phyloP scores from a whole-genome alignment of 805 yeast species.

The Suhomyces canberraensis region DNA sequence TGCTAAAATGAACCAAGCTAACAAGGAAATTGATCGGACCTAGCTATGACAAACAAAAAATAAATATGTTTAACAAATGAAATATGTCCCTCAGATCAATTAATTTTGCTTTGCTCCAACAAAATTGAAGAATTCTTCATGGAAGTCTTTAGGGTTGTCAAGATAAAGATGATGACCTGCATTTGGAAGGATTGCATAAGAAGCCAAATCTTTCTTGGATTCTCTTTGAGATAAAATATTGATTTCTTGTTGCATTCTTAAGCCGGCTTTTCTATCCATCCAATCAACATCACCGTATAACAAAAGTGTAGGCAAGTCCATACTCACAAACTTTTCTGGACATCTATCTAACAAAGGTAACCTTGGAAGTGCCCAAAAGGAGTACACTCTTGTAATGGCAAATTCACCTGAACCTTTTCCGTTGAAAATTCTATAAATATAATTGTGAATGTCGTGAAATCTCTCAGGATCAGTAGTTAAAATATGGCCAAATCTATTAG shows the following conservation, averaged over 20 bases:
- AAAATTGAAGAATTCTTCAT: too few species aligned
- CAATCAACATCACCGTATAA: constrained; percentile 67
- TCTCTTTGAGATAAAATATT: constrained; percentile 21
- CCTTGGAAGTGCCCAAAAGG: constrained; percentile 56
- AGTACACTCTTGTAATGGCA: constrained; percentile 57
- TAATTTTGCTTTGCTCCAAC: too few species aligned
- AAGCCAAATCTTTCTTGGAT: constrained; percentile 28
- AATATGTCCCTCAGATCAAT: too few species aligned
- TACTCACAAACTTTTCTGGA: constrained; percentile 37
- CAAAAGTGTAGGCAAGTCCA: constrained; percentile 51
- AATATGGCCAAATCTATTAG: constrained; percentile 41
- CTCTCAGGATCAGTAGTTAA: constrained; percentile 27
- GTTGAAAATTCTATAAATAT: constrained; percentile 51
- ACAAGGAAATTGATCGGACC: too few species aligned
- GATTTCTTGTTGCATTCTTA: constrained; percentile 21
- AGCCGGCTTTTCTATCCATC: constrained; percentile 66
- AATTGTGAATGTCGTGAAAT: constrained; percentile 47
- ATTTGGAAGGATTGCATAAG: constrained; percentile 31
- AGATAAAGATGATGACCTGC: constrained; percentile 58
- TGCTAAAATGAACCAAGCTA: too few species aligned
- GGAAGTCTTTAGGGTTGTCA: constrained; percentile 44
- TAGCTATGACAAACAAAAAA: too few species aligned
- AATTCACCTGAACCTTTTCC: constrained; percentile 63
- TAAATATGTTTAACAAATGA: too few species aligned
- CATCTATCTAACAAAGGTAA: constrained; percentile 55